These are phyloP conservation scores for Myrica gale DNA, from an alignment of 306 rosid species.

Conservation along the genomic window DNA sequence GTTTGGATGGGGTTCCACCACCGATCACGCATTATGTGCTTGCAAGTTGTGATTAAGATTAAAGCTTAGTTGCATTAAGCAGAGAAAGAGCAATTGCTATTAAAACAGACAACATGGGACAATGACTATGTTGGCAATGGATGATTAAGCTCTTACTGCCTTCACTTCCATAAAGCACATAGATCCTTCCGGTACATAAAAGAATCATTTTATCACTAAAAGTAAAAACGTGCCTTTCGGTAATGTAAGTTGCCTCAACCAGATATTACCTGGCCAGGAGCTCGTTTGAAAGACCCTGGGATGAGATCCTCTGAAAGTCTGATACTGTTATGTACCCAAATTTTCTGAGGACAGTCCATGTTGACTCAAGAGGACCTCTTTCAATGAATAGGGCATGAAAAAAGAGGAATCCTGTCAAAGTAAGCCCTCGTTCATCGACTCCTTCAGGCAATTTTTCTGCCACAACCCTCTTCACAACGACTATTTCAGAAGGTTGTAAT, in stretches of 20 bases:
- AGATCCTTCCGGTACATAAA: background rate
- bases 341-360: constrained; percentile 96
- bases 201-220: background rate
- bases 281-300: constrained; percentile 57
- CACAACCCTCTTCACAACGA: constrained; percentile 86
- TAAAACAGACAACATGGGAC: background rate
- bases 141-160: background rate
- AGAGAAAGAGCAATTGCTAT: background rate
- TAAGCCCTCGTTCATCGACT: constrained; percentile 93
- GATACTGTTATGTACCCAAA: constrained; percentile 91
- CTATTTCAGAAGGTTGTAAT: constrained; percentile 89
- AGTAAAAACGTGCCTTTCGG: too few relatives aligned
- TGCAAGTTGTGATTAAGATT: background rate
- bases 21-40: background rate
- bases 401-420: constrained; percentile 93
- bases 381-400: constrained; percentile 95
- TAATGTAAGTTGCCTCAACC: background rate
- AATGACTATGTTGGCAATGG: constrained; percentile 1
- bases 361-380: constrained; percentile 94
- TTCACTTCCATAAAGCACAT: constrained; percentile 9
- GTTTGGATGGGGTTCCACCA: background rate
- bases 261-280: constrained; percentile 78
- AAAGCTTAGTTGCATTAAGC: background rate
- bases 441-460: constrained; percentile 91
- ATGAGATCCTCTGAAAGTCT: constrained; percentile 76